Base-by-base conservation (phyloP, 2,329 filamentous ascomycete genomes). In the Elsinoe necatrix region DNA sequence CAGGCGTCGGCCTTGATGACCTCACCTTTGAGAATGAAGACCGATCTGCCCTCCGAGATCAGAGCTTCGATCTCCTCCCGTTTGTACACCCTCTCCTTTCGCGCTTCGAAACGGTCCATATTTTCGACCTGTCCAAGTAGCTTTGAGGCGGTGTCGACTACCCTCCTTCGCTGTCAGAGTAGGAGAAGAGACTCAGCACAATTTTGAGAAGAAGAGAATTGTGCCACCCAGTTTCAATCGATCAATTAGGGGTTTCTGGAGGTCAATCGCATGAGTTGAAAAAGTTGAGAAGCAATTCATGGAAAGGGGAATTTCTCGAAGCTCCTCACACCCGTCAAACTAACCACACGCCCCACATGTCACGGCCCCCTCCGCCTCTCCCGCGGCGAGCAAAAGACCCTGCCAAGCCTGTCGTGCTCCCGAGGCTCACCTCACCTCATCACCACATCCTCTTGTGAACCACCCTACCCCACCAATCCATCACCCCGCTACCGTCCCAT, bases 1-100 rank as follows among this genome's bases (percentile, higher is more conserved):
- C 90, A 98, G 37, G 85, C 79, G 70, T 97, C 92, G 29, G 89
- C 84, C 73, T 90, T 95, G 63, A 97, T 72, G 8, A 96, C 90
- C 65, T 83, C 82, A 59, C 83, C 79, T 63, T 95, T 83, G 59
- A 93, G 77, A 55, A 98, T 89, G 60, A 96, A 80, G 57, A 98
- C 80, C 61, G 82, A 81, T 58, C 81, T 81, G 3, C 90, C 92
- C 57, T 87, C 82, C 5, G 91, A 88, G 66, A 98, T 96, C 64
- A 92, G 74, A 4, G 79, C 82, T 70, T 96, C 91, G 59, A 95
- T 80, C 16, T 69, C 63, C 54, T 62, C 57, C 21, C 68, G 62
- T 31, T 50, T 54, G 37, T 42, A 58, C 23, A 59, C 51, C 41
- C 55, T 51, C 18, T 59, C 55, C 23, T 57, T 54, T 20, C 56